phyloP scores from a whole-genome alignment of 495 filamentous ascomycete genomes.

The Emericellopsis terricola region DNA sequence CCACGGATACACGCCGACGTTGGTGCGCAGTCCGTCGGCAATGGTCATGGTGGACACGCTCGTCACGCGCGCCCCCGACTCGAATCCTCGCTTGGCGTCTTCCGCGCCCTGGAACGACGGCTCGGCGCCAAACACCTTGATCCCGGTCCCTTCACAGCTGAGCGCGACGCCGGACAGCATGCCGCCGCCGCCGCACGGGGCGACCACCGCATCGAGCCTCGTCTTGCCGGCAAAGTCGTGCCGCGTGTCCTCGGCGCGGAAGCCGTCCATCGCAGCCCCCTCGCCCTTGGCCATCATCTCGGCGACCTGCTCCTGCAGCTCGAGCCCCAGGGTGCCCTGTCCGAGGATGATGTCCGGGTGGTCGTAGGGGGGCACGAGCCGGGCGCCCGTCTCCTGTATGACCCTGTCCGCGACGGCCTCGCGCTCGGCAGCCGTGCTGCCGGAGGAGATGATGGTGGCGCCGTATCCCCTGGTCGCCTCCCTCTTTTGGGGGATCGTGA shows the following conservation, averaged over 20 bases:
- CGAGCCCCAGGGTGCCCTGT: slow-evolving; percentile 77
- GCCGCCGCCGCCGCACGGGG: slow-evolving; percentile 78
- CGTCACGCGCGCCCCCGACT: slow-evolving; percentile 42
- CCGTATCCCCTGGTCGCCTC: slow-evolving; percentile 60
- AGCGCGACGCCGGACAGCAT: slow-evolving; percentile 71
- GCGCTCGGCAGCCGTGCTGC: slow-evolving; percentile 61
- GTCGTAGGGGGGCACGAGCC: slow-evolving; percentile 77
- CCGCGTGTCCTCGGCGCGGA: not conserved
- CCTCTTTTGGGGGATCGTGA: slow-evolving; percentile 71
- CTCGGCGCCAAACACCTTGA: slow-evolving; percentile 76
- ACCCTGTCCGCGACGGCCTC: slow-evolving; percentile 57
- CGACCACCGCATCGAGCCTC: slow-evolving; percentile 59
- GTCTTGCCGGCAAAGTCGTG: slow-evolving; percentile 2
- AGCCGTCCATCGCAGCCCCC: slow-evolving; percentile 1
- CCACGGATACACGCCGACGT: slow-evolving; percentile 67
- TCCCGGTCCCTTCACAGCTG: slow-evolving; percentile 46
- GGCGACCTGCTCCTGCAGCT: slow-evolving; percentile 53
- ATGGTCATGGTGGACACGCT: slow-evolving; percentile 62
- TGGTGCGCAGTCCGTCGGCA: slow-evolving; percentile 78
- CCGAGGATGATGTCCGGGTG: slow-evolving; percentile 82
- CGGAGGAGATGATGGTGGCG: slow-evolving; percentile 66
- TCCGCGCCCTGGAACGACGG: slow-evolving; percentile 72
- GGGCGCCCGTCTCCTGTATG: slow-evolving; percentile 48
- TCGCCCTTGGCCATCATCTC: slow-evolving; percentile 20
- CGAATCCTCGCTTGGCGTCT: slow-evolving; percentile 48